Conservation (phyloP, 768 basidiomycete species). For the Trametes sanguinea region DNA sequence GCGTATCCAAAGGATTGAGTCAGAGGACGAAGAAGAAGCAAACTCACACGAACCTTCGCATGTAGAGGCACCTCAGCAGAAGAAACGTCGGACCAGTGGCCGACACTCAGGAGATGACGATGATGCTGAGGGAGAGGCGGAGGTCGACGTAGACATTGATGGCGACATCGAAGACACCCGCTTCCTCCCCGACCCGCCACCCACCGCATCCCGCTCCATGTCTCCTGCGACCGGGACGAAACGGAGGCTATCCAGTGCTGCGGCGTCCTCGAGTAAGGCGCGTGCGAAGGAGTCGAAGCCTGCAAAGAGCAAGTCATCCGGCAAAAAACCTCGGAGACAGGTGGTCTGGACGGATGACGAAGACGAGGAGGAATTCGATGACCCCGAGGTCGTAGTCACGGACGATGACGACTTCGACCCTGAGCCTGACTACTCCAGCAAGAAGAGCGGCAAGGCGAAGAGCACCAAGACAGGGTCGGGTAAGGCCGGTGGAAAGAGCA, state of each 20-base stretch:
- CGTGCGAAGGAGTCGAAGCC: conserved; percentile 12
- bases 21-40: conserved; percentile 30
- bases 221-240: background rate
- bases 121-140: conserved; percentile 31
- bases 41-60: conserved; percentile 14
- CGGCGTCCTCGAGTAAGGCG: conserved; percentile 6
- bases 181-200: conserved; percentile 23
- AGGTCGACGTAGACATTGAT: conserved; percentile 31
- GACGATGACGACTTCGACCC: conserved; percentile 32
- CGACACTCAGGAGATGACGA: conserved; percentile 31
- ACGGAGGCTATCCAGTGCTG: background rate
- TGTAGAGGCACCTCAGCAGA: conserved; percentile 16
- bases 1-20: conserved; percentile 28
- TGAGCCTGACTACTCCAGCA: conserved; percentile 15
- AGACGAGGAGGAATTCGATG: conserved; percentile 33
- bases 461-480: conserved; percentile 33
- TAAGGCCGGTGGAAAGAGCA: background rate
- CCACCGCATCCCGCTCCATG: background rate
- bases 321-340: conserved; percentile 14
- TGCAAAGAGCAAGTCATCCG: conserved; percentile 7
- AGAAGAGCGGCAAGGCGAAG: conserved; percentile 34
- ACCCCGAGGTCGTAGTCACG: conserved; percentile 22
- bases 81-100: conserved; percentile 26
- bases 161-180: conserved; percentile 29
- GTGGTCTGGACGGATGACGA: conserved; percentile 28